Conservation (phyloP, 2,329 filamentous ascomycete species). For the Colletotrichum destructivum region DNA sequence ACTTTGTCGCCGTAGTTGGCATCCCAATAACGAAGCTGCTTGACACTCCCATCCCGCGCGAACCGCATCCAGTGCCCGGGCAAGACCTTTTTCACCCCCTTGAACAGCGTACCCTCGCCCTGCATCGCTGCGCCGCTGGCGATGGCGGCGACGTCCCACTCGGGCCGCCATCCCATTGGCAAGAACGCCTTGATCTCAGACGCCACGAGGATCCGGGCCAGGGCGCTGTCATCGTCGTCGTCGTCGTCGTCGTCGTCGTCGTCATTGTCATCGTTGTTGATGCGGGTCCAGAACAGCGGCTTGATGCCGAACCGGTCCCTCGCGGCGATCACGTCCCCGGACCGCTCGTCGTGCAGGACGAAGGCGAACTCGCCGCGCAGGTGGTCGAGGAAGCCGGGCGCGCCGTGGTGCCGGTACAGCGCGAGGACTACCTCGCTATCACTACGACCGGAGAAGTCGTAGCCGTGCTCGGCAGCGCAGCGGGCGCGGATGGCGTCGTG, state of each 20-base stretch:
- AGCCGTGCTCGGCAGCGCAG: conserved; percentile 51
- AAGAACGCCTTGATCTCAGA: conserved; percentile 69
- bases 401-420: conserved; percentile 64
- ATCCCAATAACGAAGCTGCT: conserved; percentile 64
- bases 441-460: conserved; percentile 60
- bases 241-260: neutral
- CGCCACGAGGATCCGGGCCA: conserved; percentile 60
- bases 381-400: conserved; percentile 51
- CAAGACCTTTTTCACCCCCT: conserved; percentile 59
- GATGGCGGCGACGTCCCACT: conserved; percentile 66
- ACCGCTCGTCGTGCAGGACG: conserved; percentile 62
- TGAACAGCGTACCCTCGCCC: conserved; percentile 66
- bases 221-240: neutral
- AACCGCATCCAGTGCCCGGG: conserved; percentile 62
- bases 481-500: conserved; percentile 62
- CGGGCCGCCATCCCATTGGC: conserved; percentile 63
- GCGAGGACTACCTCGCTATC: conserved; percentile 69
- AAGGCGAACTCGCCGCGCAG: conserved; percentile 70
- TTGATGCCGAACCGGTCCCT: conserved; percentile 71
- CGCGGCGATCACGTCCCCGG: conserved; percentile 57
- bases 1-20: conserved; percentile 66
- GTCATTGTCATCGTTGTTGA: neutral
- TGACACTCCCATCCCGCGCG: conserved; percentile 53
- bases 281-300: conserved; percentile 64
- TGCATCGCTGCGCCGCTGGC: conserved; percentile 58